Conservation (phyloP, 2,329 filamentous ascomycete genomes). For the Stagonosporopsis rhizophila region DNA sequence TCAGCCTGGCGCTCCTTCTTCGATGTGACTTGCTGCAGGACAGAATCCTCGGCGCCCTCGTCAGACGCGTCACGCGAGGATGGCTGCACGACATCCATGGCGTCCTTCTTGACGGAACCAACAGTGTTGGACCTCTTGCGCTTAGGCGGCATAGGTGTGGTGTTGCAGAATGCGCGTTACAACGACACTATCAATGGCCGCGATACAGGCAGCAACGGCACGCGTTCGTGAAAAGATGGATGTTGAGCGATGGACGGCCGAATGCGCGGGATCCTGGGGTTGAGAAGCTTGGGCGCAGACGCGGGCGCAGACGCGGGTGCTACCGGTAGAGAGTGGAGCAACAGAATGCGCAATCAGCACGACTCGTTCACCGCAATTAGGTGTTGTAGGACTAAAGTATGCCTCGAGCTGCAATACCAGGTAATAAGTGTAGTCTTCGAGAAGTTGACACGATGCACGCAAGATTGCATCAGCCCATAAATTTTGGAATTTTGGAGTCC, state of each 20-base stretch:
- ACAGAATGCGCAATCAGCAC: neutral
- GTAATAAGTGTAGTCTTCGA: neutral
- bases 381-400: neutral
- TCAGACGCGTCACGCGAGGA: slow-evolving; percentile 84
- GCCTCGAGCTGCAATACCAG: neutral
- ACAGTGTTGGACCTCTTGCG: slow-evolving; percentile 76
- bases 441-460: slow-evolving; percentile 29
- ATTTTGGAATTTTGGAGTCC: slow-evolving; percentile 34
- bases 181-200: neutral
- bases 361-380: neutral
- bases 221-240: neutral
- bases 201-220: slow-evolving; percentile 3
- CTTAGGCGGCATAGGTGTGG: slow-evolving; percentile 62
- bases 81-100: slow-evolving; percentile 68
- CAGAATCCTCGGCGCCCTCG: slow-evolving; percentile 79
- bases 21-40: slow-evolving; percentile 64
- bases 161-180: neutral
- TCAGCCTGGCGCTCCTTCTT: slow-evolving; percentile 67
- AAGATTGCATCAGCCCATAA: slow-evolving; percentile 27
- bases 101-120: slow-evolving; percentile 57
- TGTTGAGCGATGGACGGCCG: slow-evolving; percentile 4
- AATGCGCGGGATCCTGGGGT: slow-evolving; percentile 12
- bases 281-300: slow-evolving; percentile 14
- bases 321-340: slow-evolving; percentile 3
- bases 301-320: slow-evolving; percentile 7